These are phyloP conservation scores for Coccinonectria pachysandricola DNA, from an alignment of 2,329 filamentous ascomycete genomes.

Conservation along the genomic window DNA sequence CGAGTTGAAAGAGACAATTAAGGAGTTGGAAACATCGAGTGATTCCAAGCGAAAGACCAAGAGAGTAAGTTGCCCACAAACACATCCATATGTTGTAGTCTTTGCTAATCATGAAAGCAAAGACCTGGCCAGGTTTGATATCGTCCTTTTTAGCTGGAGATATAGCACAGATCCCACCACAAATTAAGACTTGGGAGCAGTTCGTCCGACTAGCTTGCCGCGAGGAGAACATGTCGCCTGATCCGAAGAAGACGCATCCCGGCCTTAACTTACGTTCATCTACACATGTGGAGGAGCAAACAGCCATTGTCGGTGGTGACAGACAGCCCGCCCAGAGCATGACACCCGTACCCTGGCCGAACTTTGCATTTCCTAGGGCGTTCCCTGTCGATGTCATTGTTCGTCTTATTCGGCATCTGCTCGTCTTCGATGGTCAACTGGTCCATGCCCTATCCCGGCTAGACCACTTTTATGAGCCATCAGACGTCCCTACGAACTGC, in stretches of 20 bases:
- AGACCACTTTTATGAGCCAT: constrained; percentile 23
- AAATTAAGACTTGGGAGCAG: background rate
- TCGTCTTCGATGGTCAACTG: constrained; percentile 24
- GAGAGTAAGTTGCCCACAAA: background rate
- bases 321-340: constrained; percentile 4
- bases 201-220: constrained; percentile 9
- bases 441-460: constrained; percentile 37
- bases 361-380: background rate
- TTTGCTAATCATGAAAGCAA: background rate
- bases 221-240: constrained; percentile 13
- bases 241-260: constrained; percentile 6
- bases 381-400: constrained; percentile 22
- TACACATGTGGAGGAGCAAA: background rate
- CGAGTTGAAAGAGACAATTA: background rate
- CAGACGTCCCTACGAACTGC: constrained; percentile 5
- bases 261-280: constrained; percentile 5
- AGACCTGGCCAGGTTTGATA: constrained; percentile 6
- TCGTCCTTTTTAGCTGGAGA: no score
- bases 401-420: constrained; percentile 25
- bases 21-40: background rate
- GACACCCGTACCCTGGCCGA: constrained; percentile 18
- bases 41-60: background rate
- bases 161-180: fast-evolving
- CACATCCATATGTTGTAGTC: background rate
- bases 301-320: background rate